A percentile compares a stretch with the other conserved stretches of the same genome.
Conservation (phyloP, 495 filamentous ascomycete species). For the Talaromyces thailandensis region DNA sequence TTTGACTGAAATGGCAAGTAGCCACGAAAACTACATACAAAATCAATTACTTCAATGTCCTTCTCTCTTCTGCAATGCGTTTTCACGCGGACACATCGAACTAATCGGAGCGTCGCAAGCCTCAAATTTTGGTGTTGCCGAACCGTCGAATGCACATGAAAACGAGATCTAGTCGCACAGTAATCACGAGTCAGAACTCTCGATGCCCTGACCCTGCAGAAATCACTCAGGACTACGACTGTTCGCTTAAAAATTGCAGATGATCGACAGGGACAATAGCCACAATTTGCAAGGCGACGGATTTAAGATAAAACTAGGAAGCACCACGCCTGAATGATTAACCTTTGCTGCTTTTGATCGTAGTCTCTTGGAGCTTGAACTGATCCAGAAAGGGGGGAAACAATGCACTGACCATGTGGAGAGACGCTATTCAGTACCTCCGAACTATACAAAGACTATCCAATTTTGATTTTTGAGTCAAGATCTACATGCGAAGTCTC, state of each 20-base stretch:
- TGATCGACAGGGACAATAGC: neutral
- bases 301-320: neutral
- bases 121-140: neutral
- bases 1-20: neutral
- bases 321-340: neutral
- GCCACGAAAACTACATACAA: neutral
- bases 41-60: neutral
- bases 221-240: neutral
- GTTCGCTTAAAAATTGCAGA: neutral
- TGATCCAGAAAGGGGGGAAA: neutral
- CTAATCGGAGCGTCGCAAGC: neutral
- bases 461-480: neutral
- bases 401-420: neutral
- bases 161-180: neutral
- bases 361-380: neutral
- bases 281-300: neutral
- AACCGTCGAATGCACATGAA: neutral
- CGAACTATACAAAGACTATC: neutral
- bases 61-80: neutral
- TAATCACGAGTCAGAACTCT: neutral
- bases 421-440: neutral
- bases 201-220: neutral
- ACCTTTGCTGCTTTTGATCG: neutral
- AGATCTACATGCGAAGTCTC: neutral
- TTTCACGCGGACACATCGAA: neutral